phyloP scores from a whole-genome alignment of 2,329 filamentous ascomycete species.

The Dothistroma pini region DNA sequence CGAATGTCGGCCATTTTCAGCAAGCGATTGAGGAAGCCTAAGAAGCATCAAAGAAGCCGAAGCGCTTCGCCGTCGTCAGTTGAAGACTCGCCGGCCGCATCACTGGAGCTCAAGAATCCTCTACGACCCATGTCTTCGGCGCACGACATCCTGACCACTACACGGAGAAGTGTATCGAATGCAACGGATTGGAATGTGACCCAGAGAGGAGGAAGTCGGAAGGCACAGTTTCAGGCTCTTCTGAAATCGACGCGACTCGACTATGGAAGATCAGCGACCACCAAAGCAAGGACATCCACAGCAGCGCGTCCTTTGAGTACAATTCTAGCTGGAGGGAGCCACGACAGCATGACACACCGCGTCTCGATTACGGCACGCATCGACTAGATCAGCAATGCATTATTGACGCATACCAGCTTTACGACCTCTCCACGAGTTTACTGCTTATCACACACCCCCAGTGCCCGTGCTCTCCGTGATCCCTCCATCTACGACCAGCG shows the following conservation, averaged over 20 bases:
- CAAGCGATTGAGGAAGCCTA: neutral
- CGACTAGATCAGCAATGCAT: neutral
- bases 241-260: neutral
- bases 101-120: neutral
- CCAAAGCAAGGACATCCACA: neutral
- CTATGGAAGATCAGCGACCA: neutral
- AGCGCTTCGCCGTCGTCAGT: neutral
- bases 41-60: neutral
- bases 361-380: neutral
- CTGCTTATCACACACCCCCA: constrained; percentile 9
- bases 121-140: neutral
- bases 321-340: neutral
- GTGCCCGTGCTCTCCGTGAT: constrained; percentile 29
- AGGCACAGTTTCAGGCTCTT: neutral
- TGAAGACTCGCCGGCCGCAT: neutral
- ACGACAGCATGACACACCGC: neutral
- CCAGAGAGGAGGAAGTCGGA: neutral
- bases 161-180: neutral
- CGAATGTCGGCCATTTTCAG: neutral
- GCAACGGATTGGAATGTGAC: neutral
- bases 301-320: neutral
- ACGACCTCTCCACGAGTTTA: neutral
- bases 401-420: neutral
- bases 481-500: constrained; percentile 48
- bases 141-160: neutral